Evolutionary conservation across 176 grass and related monocot genomes (phyloP).

Genomic region (Phragmites australis): DNA sequence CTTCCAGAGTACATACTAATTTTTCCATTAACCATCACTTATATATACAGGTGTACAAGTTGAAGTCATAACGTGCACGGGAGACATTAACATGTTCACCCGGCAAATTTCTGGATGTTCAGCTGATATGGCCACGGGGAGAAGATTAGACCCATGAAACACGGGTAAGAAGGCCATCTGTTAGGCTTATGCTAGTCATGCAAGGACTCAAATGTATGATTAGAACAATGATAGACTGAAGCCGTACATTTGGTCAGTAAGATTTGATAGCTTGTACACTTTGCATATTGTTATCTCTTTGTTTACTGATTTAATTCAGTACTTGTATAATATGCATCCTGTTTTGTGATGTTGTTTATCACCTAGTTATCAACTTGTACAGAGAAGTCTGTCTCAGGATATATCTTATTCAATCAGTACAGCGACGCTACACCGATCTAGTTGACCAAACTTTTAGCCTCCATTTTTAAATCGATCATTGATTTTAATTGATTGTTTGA

Average conservation of each 20-base stretch:
- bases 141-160: background rate
- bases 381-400: background rate
- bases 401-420: slow-evolving; percentile 16
- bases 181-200: slow-evolving; percentile 1
- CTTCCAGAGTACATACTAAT: too few species aligned
- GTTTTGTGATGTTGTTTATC: background rate
- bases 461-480: background rate
- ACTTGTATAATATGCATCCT: background rate
- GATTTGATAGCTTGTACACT: slow-evolving; percentile 13
- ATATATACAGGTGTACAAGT: too few species aligned
- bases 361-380: background rate
- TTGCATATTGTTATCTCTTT: background rate
- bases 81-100: background rate
- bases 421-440: background rate
- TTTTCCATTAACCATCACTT: too few species aligned
- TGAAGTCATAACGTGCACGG: background rate
- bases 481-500: background rate
- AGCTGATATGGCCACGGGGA: background rate
- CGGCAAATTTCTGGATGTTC: background rate
- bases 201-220: background rate
- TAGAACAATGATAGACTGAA: background rate
- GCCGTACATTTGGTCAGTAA: background rate
- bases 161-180: background rate
- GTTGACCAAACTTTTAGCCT: background rate
- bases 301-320: background rate